phyloP scores from a whole-genome alignment of 1,139 yeast species.

The Arxiozyma telluris region DNA sequence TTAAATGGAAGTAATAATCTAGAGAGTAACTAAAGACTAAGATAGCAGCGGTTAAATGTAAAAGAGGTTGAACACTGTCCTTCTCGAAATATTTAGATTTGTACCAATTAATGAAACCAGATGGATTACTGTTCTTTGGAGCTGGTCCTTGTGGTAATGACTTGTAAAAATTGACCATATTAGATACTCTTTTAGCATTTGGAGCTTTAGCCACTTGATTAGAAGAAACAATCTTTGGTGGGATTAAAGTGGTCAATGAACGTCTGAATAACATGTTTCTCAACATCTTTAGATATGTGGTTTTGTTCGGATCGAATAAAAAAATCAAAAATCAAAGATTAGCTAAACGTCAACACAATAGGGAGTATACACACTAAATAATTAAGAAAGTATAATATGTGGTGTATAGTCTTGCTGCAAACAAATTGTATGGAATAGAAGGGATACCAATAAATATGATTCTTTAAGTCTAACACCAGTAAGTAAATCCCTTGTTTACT shows the following conservation, averaged over 20 bases:
- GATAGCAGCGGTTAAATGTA: slow-evolving; percentile 68
- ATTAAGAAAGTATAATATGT: too few species aligned
- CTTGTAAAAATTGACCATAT: slow-evolving; percentile 92
- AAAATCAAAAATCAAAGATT: too few species aligned
- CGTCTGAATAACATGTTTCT: slow-evolving; percentile 64
- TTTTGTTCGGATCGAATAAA: too few species aligned
- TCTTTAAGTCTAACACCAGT: too few species aligned
- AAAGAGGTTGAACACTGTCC: slow-evolving; percentile 71
- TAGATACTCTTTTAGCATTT: slow-evolving; percentile 92
- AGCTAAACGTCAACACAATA: too few species aligned
- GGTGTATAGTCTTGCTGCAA: too few species aligned
- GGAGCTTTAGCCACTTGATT: slow-evolving; percentile 93
- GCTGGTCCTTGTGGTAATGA: slow-evolving; percentile 93
- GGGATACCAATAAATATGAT: background rate
- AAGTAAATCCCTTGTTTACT: too few species aligned
- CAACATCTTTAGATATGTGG: slow-evolving; percentile 24
- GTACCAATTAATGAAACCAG: slow-evolving; percentile 68
- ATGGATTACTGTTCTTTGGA: slow-evolving; percentile 48
- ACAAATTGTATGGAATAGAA: too few species aligned
- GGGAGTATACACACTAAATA: too few species aligned
- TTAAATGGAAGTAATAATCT: slow-evolving; percentile 86
- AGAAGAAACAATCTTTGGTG: slow-evolving; percentile 98
- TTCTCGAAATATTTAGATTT: slow-evolving; percentile 72
- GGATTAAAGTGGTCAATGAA: slow-evolving; percentile 89
- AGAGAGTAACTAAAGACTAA: slow-evolving; percentile 77